phyloP scores from a whole-genome alignment of 768 basidiomycete genomes.

The Guyanaporus albipodus region DNA sequence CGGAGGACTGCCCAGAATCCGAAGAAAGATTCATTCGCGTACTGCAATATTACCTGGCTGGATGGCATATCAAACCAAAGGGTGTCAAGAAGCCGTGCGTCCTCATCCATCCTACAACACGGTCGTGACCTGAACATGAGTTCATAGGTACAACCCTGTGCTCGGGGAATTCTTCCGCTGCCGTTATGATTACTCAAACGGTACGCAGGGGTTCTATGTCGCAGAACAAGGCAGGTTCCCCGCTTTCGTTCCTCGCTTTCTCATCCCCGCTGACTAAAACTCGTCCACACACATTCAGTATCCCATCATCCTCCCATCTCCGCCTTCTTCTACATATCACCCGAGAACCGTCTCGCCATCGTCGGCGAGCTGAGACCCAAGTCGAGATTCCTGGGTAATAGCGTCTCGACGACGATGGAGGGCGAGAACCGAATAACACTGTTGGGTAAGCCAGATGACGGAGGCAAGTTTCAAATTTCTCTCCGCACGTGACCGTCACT shows the following conservation, averaged over 20 bases:
- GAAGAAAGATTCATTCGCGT: conserved; percentile 91
- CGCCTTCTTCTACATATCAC: conserved; percentile 95
- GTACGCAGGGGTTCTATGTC: conserved; percentile 92
- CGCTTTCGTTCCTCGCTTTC: neutral
- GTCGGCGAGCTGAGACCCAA: conserved; percentile 94
- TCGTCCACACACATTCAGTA: conserved; percentile 50
- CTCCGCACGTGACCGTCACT: conserved; percentile 1
- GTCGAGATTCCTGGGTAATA: conserved; percentile 94
- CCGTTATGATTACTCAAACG: conserved; percentile 87
- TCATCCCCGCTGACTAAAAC: conserved; percentile 3
- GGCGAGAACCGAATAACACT: conserved; percentile 88
- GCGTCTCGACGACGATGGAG: conserved; percentile 94
- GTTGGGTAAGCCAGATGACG: conserved; percentile 80
- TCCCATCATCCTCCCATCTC: conserved; percentile 94
- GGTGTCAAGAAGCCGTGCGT: conserved; percentile 98
- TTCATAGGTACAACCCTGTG: conserved; percentile 84
- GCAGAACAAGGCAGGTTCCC: conserved; percentile 78
- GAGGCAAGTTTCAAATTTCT: conserved; percentile 52
- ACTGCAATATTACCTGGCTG: conserved; percentile 92
- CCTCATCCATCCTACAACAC: neutral
- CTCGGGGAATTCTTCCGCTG: conserved; percentile 98
- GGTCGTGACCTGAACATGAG: conserved; percentile 4
- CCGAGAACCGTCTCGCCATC: conserved; percentile 81
- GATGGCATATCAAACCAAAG: conserved; percentile 99
- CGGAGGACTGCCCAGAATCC: conserved; percentile 72